Evolutionary conservation across 768 basidiomycete species (phyloP).

Genomic region (Calvatia gigantea): DNA sequence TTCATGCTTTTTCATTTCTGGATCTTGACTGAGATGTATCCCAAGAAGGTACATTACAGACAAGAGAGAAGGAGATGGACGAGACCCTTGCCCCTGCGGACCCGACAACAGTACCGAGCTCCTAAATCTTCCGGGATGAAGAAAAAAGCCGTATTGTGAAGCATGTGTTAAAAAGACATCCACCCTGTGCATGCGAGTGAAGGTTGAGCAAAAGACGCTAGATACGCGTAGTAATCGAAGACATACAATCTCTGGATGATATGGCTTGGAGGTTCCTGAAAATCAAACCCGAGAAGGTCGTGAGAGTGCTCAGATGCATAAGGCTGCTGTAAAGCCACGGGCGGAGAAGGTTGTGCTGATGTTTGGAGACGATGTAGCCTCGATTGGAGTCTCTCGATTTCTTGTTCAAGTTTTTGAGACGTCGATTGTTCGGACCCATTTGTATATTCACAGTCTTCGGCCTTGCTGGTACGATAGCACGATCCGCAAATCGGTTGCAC

Average conservation of each 20-base stretch:
- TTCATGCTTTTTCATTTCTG: conserved; percentile 25
- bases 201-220: conserved; percentile 5
- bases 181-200: conserved; percentile 19
- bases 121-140: conserved; percentile 45
- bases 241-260: conserved; percentile 28
- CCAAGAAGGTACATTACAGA: conserved; percentile 37
- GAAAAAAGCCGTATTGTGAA: conserved; percentile 54
- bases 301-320: conserved; percentile 19
- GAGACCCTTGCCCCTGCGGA: conserved; percentile 27
- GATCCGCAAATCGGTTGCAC: conserved; percentile 48
- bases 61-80: conserved; percentile 37
- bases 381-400: conserved; percentile 41
- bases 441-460: conserved; percentile 59
- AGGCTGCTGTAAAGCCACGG: conserved; percentile 33
- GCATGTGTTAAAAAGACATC: conserved; percentile 44
- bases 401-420: conserved; percentile 49
- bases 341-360: conserved; percentile 11
- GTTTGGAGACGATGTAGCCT: conserved; percentile 45
- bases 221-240: not conserved
- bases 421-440: conserved; percentile 41
- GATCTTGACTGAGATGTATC: conserved; percentile 27
- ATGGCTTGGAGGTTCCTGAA: conserved; percentile 28
- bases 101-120: conserved; percentile 28
- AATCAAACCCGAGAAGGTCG: not conserved
- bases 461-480: conserved; percentile 42